Evolutionary conservation across 164 flowering plant species (phyloP).

Genomic region (Malania oleifera): DNA sequence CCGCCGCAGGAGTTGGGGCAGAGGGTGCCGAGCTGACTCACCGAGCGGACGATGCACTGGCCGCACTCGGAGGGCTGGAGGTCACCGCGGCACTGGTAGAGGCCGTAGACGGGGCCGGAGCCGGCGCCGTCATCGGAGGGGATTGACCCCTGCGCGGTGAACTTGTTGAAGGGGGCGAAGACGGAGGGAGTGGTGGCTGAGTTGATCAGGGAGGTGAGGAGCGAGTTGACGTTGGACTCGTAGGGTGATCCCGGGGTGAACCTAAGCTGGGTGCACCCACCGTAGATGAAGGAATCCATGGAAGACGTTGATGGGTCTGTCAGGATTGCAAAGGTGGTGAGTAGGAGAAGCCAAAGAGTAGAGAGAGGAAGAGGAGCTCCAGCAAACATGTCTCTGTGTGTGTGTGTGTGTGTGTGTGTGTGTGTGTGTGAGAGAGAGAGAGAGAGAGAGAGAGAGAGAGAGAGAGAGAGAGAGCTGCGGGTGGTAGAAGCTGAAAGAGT

Average conservation of each 20-base stretch:
- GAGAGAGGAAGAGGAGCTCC: background rate
- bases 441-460: slow-evolving; percentile 11
- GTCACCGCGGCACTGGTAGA: slow-evolving; percentile 70
- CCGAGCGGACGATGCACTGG: slow-evolving; percentile 41
- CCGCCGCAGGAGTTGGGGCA: slow-evolving; percentile 47
- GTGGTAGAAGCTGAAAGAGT: background rate
- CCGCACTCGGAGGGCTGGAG: slow-evolving; percentile 33
- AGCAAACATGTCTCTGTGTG: slow-evolving; percentile 4
- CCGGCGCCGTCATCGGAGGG: no score
- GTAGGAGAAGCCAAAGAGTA: slow-evolving; percentile 7
- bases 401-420: no score
- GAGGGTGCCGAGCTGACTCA: slow-evolving; percentile 37
- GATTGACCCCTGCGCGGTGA: slow-evolving; percentile 30
- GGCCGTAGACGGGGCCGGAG: slow-evolving; percentile 35
- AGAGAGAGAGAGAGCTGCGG: slow-evolving; percentile 7
- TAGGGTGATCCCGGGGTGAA: slow-evolving; percentile 36
- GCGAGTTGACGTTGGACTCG: slow-evolving; percentile 42
- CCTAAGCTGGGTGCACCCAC: slow-evolving; percentile 49
- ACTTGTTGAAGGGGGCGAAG: slow-evolving; percentile 38
- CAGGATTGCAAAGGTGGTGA: slow-evolving; percentile 5
- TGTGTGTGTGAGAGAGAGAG: background rate
- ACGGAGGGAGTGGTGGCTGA: slow-evolving; percentile 25
- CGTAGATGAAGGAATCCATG: slow-evolving; percentile 42
- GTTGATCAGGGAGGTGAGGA: slow-evolving; percentile 54
- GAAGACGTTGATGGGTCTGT: slow-evolving; percentile 20